Evolutionary conservation across 2,329 filamentous ascomycete species (phyloP), one percentile per base, ranked within the genome.

Genomic region (Epichloe uncinata): DNA sequence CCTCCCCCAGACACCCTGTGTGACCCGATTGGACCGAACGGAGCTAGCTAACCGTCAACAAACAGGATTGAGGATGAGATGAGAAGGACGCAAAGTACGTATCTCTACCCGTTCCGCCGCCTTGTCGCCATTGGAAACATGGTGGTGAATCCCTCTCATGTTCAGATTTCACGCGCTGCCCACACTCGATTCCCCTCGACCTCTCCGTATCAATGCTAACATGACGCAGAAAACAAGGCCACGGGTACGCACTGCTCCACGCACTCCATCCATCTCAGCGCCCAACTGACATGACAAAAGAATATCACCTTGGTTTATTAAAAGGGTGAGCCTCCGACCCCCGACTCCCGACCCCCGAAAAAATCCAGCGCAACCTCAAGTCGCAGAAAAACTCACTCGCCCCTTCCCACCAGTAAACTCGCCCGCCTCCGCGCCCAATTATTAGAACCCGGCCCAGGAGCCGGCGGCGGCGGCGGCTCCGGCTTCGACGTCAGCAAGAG

Each of bases 51-150:
- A 55, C 63, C 50, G 42, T 47, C 51, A 30, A 8, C 30, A 30
- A n/a, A 48, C 59, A 96, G 91, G 82, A 98, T 98, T 63, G 93
- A 98, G 79, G 90, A 95, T 72, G 93, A 98, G 84, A 98, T 98
- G 93, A 84, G 81, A 68, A 91, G 81, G 81, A 98, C 93, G 62
- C 93, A 98, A 74, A 98, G 91, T 95, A 81, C 74, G 80, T 52
- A 42, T 9, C 11, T 5, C n/a, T 20, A 7, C 33, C 30, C 5
- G 4, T 34, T 18, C 16, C 30, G 11, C 22, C 8, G 13, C 33
- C 46, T 12, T 22, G 7, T 37, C 5, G 12, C 12, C 15, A 5
- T 26, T n/a, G 13, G 4, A 13, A 37, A 30, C 26, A 30, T 4
- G 26, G 26, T 30, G 1, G 8, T 30, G 26, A 30, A 30, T 30